Evolutionary conservation across 139 green algal species (phyloP).

Genomic region (Chlamydomonas sp.): DNA sequence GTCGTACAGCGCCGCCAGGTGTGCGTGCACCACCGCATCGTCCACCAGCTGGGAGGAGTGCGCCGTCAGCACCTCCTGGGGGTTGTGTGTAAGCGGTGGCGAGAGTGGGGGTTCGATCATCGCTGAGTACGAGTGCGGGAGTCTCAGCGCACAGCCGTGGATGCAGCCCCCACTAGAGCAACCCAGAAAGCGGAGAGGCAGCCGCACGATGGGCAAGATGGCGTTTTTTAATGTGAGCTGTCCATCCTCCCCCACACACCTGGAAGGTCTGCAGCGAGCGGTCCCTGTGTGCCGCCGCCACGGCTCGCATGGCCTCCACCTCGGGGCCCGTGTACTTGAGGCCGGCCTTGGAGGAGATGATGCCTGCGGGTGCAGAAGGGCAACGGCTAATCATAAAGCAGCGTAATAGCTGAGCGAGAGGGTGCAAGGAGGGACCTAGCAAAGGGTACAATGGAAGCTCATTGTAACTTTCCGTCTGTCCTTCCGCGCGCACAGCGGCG

Average conservation of each 20-base stretch:
- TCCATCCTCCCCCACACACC: conserved; percentile 3
- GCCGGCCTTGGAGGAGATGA: conserved; percentile 94
- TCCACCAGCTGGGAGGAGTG: conserved; percentile 85
- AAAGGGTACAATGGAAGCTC: too few species aligned
- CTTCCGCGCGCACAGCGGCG: too few species aligned
- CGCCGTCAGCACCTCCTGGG: conserved; percentile 67
- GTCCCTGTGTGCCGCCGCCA: conserved; percentile 90
- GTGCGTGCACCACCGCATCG: conserved; percentile 89
- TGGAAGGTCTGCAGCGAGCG: conserved; percentile 89
- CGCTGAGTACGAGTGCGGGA: too few species aligned
- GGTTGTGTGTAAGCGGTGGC: neutral
- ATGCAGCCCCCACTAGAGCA: too few species aligned
- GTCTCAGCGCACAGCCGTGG: neutral
- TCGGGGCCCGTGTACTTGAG: conserved; percentile 91
- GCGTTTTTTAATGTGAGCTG: neutral
- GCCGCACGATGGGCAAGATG: neutral
- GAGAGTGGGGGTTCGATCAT: neutral
- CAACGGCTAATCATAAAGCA: neutral
- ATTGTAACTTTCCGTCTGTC: too few species aligned
- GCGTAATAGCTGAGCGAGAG: neutral
- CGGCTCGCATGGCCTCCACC: conserved; percentile 92
- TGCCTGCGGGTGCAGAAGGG: conserved; percentile 39
- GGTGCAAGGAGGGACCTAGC: neutral
- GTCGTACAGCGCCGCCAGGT: conserved; percentile 86
- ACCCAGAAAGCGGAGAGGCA: too few species aligned